These are phyloP conservation scores for Boletus pseudopeckii DNA, from an alignment of 768 basidiomycete species.

Conservation along the genomic window DNA sequence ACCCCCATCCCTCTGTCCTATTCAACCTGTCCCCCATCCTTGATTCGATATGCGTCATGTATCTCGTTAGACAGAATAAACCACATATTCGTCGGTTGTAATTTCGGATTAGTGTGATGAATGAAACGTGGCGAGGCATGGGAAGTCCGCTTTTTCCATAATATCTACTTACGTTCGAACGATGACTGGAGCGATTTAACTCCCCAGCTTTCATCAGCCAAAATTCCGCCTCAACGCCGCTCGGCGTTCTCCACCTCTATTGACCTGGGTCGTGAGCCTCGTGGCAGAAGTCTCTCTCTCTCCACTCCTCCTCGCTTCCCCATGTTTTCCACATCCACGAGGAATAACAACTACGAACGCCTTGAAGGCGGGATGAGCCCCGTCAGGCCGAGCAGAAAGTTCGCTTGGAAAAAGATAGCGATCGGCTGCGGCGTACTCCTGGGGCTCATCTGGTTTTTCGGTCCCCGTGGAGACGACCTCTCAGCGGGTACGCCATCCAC, in stretches of 20 bases:
- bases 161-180: not conserved
- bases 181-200: not conserved
- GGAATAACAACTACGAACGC: slow-evolving; percentile 52
- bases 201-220: not conserved
- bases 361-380: slow-evolving; percentile 62
- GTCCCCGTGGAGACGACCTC: slow-evolving; percentile 37
- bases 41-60: slow-evolving; percentile 6
- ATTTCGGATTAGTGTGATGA: not conserved
- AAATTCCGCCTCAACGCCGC: slow-evolving; percentile 21
- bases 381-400: slow-evolving; percentile 32
- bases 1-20: slow-evolving; percentile 26
- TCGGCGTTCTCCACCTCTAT: slow-evolving; percentile 31
- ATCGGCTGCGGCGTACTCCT: slow-evolving; percentile 56
- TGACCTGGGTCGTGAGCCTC: slow-evolving; percentile 23
- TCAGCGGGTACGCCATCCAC: slow-evolving; percentile 14
- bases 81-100: not conserved
- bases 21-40: not conserved
- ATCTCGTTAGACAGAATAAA: slow-evolving; percentile 3
- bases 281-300: slow-evolving; percentile 16
- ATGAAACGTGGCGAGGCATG: not conserved
- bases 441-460: slow-evolving; percentile 63
- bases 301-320: slow-evolving; percentile 5
- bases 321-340: slow-evolving; percentile 33
- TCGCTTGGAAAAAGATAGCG: slow-evolving; percentile 66
- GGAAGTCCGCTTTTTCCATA: not conserved